A percentile compares a stretch with the other conserved stretches of the same genome.
phyloP scores from a whole-genome alignment of 768 basidiomycete species.

The Serpula lacrymans region DNA sequence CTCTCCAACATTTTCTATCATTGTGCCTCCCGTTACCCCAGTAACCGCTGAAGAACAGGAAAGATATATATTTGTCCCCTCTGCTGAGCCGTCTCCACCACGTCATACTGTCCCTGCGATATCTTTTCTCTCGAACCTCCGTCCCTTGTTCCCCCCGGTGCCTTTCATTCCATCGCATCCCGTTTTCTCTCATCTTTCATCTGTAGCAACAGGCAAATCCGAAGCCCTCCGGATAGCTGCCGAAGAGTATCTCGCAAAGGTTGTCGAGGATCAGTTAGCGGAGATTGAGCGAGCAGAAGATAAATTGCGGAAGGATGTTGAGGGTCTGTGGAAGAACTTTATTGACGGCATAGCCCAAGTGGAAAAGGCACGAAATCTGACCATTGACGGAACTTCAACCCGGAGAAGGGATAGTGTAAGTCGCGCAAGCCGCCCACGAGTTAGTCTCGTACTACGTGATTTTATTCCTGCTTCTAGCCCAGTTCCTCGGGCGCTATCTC shows the following conservation, averaged over 20 bases:
- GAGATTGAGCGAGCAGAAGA: conserved; percentile 57
- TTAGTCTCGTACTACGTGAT: conserved; percentile 43
- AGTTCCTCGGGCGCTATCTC: conserved; percentile 32
- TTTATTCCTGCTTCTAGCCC: conserved; percentile 51
- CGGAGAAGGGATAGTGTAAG: conserved; percentile 19
- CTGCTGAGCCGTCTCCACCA: conserved; percentile 24
- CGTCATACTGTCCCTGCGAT: conserved; percentile 21
- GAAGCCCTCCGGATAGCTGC: conserved; percentile 50
- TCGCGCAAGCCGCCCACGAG: conserved; percentile 23
- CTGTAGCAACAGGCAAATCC: conserved; percentile 53
- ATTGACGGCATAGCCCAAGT: conserved; percentile 42
- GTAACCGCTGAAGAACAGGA: conserved; percentile 23
- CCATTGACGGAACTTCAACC: conserved; percentile 3
- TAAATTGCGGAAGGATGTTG: conserved; percentile 53
- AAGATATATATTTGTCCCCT: too few relatives aligned
- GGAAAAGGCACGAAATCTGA: conserved; percentile 35
- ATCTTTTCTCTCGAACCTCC: conserved; percentile 49
- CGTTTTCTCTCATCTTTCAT: conserved; percentile 62
- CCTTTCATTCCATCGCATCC: conserved; percentile 77
- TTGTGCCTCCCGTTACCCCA: conserved; percentile 35
- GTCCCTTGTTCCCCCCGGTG: conserved; percentile 66
- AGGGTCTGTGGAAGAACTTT: conserved; percentile 61
- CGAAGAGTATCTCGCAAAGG: conserved; percentile 53
- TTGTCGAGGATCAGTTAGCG: conserved; percentile 50
- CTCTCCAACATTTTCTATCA: conserved; percentile 43